Evolutionary conservation across 257 asterid genomes (phyloP), one percentile per base, ranked within the genome.

Genomic region (Primulina eburnea): DNA sequence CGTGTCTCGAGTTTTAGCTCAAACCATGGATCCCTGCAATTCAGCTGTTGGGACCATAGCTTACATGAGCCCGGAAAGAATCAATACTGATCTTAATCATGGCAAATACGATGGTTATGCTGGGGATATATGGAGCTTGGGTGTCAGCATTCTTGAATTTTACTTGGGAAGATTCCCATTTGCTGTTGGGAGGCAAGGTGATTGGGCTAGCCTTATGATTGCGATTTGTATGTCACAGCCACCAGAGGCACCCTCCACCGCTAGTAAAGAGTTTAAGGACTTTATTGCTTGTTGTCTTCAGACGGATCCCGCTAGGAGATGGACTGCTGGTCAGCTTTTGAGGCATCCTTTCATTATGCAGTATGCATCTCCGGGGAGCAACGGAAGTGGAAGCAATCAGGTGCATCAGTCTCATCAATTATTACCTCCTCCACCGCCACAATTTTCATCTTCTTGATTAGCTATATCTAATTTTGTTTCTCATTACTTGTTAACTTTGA

Each of bases 211-310:
- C 21, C 83, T 92, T 4, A 92, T 92, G 97, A 74, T 80, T 38
- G 97, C 97, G 34, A 92, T 92, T 65, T 92, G 97, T 84, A 77
- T 92, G 96, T 80, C 98, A 0, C 89, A 86, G 71, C 98, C 98
- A 21, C 96, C 98, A 5, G 89, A 89, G 84, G 94, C 95, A 1
- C 95, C 98, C 0, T 47, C 78, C 4, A 50, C 82, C 3, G 96
- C 98, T 60, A 86, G 90, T 9, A 72, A 85, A 58, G 96, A 91
- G 72, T 91, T 90, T 37, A 67, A 84, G 71, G 83, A 85, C 60
- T 87, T 87, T 75, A 78, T 88, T 33, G 81, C 84, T 5, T 83
- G 88, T 66, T 88, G 91, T 63, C 78, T 85, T 35, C 89, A 80
- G 86, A 80, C 81, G 64, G 95, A 88, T 10, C 86, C 86, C 1